Evolutionary conservation across 1,284 basidiomycete species (phyloP).

Genomic region (Malassezia obtusa): DNA sequence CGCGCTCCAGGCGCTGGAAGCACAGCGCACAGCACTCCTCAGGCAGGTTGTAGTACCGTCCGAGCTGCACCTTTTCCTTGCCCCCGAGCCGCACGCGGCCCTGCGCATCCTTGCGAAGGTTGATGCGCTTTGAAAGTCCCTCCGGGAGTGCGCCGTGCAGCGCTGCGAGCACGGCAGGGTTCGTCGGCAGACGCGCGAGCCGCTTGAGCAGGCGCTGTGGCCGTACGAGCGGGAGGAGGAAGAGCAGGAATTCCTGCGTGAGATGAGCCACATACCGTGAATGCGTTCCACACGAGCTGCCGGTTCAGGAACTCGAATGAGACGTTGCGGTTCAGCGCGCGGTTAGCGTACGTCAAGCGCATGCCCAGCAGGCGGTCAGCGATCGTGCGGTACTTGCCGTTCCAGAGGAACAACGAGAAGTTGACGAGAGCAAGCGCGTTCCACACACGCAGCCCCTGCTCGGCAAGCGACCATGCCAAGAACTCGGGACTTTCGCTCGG

Average conservation of each 20-base stretch:
- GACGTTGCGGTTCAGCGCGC: constrained; percentile 68
- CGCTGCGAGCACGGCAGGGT: constrained; percentile 40
- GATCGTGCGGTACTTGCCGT: constrained; percentile 80
- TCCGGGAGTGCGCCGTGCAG: constrained; percentile 31
- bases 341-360: constrained; percentile 64
- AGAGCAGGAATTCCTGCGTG: constrained; percentile 81
- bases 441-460: constrained; percentile 59
- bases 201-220: constrained; percentile 57
- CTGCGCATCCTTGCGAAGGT: constrained; percentile 22
- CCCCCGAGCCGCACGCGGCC: constrained; percentile 12
- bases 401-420: constrained; percentile 73
- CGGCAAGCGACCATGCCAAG: constrained; percentile 62
- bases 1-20: constrained; percentile 31
- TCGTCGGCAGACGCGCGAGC: constrained; percentile 50
- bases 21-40: constrained; percentile 37
- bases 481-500: constrained; percentile 52
- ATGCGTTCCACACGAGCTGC: constrained; percentile 97
- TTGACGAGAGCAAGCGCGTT: constrained; percentile 61
- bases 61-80: not conserved
- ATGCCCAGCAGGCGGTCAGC: constrained; percentile 72
- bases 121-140: constrained; percentile 21
- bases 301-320: constrained; percentile 99
- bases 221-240: constrained; percentile 75
- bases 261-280: constrained; percentile 62
- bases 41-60: constrained; percentile 33